Conservation (phyloP, 306 rosid species). For the Quercus suber region DNA sequence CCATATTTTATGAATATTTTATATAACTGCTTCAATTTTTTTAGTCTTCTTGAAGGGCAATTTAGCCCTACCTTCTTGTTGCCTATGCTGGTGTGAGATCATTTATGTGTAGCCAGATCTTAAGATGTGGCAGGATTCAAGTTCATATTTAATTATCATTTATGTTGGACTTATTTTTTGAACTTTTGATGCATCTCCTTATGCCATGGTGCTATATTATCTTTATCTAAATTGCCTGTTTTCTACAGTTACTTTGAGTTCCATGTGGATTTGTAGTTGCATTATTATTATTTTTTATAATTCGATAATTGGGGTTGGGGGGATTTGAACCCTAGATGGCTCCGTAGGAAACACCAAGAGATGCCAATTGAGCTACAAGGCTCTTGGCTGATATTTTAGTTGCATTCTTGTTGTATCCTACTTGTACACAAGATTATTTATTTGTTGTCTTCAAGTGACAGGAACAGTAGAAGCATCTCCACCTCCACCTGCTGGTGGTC, state of each 20-base stretch:
- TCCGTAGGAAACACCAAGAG: no score
- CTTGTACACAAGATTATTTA: neutral
- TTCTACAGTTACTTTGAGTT: neutral
- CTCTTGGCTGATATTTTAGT: no score
- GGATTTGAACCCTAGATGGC: no score
- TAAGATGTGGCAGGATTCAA: neutral
- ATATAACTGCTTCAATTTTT: neutral
- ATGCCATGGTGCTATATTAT: neutral
- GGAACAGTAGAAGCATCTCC: conserved; percentile 24
- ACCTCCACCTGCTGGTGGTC: conserved; percentile 33
- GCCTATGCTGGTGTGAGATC: neutral
- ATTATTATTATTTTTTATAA: no score
- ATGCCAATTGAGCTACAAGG: no score
- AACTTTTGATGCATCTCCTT: neutral
- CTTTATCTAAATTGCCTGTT: neutral
- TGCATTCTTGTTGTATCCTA: neutral
- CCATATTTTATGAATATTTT: neutral
- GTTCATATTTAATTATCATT: neutral
- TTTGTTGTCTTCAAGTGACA: conserved; percentile 22
- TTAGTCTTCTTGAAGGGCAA: neutral
- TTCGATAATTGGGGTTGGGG: no score
- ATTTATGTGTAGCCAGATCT: neutral
- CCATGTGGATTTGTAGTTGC: neutral
- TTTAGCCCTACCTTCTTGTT: neutral
- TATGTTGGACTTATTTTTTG: neutral